These are phyloP conservation scores for Lactarius quietus DNA, from an alignment of 768 basidiomycete species.

Conservation along the genomic window DNA sequence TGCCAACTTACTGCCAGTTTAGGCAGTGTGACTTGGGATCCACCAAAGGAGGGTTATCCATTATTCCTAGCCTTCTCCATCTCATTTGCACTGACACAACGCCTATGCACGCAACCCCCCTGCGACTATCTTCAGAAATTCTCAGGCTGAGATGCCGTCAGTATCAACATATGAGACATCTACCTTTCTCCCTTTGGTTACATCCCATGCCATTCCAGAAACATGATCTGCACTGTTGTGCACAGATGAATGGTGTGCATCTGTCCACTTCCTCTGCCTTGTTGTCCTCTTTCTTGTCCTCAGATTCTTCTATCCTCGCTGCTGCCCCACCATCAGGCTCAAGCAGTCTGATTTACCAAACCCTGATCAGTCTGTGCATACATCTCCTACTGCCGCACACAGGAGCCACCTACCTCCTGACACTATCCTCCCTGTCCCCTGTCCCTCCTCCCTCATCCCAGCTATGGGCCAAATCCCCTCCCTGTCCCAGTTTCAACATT, in stretches of 20 bases:
- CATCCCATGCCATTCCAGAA: conserved; percentile 24
- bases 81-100: no score
- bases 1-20: no score
- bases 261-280: conserved; percentile 40
- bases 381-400: conserved; percentile 29
- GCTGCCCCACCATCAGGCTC: conserved; percentile 36
- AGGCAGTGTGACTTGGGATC: no score
- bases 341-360: conserved; percentile 41
- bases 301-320: conserved; percentile 40
- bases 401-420: conserved; percentile 29
- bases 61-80: no score
- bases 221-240: conserved; percentile 18
- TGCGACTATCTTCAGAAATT: no score
- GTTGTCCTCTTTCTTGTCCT: conserved; percentile 42
- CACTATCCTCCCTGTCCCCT: conserved; percentile 32
- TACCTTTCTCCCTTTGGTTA: not conserved
- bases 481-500: conserved; percentile 25
- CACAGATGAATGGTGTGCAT: conserved; percentile 31
- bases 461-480: conserved; percentile 41
- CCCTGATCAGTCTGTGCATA: conserved; percentile 42
- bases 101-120: no score
- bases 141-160: no score
- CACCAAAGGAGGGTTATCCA: no score
- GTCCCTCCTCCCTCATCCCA: conserved; percentile 33
- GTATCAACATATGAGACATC: no score